Conservation (phyloP, 257 asterid genomes). For the Ehretia macrophylla region DNA sequence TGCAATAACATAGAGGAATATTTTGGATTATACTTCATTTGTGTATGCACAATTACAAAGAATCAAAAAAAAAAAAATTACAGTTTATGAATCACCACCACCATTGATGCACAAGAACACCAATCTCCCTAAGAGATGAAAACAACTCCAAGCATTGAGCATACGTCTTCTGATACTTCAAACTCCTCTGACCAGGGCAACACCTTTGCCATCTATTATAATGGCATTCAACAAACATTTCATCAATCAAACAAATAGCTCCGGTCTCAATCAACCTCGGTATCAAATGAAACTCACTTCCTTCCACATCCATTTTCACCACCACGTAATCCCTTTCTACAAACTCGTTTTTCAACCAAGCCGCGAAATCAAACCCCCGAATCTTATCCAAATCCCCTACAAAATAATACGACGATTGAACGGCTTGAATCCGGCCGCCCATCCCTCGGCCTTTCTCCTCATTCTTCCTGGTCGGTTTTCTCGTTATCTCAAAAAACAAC, state of each 20-base stretch:
- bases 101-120: conserved; percentile 74
- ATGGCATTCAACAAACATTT: conserved; percentile 71
- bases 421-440: conserved; percentile 49
- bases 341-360: conserved; percentile 46
- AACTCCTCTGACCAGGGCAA: conserved; percentile 44
- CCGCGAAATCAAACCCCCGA: conserved; percentile 53
- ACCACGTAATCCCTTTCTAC: conserved; percentile 50
- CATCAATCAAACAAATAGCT: conserved; percentile 64
- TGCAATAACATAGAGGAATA: too few relatives aligned
- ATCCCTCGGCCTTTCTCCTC: conserved; percentile 42
- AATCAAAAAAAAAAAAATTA: not conserved
- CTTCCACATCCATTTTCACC: conserved; percentile 72
- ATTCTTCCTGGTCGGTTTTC: conserved; percentile 33
- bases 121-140: conserved; percentile 47
- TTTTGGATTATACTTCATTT: too few relatives aligned
- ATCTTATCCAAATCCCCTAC: conserved; percentile 31
- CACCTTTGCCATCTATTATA: conserved; percentile 62
- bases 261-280: conserved; percentile 51
- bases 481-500: conserved; percentile 43
- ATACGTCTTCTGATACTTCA: conserved; percentile 40
- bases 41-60: not conserved
- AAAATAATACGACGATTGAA: conserved; percentile 39
- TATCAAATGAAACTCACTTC: conserved; percentile 54
- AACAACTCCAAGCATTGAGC: conserved; percentile 50
- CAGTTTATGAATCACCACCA: conserved; percentile 30